Conservation (phyloP, 106 monocot genomes). For the Acorus gramineus region DNA sequence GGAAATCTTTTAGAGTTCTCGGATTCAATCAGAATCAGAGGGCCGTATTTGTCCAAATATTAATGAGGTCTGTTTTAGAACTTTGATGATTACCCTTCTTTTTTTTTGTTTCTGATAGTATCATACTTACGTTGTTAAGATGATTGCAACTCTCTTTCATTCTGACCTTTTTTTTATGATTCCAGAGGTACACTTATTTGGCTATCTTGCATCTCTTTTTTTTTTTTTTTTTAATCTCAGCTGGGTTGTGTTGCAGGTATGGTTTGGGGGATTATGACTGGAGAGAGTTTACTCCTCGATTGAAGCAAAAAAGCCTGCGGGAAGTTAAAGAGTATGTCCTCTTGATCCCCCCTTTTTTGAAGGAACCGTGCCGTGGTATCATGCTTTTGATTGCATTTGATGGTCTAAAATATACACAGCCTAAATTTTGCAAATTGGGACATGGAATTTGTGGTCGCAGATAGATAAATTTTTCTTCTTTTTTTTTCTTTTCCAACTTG, state of each 20-base stretch:
- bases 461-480: no score
- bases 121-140: no score
- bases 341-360: not conserved
- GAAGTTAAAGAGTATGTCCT: conserved; percentile 82
- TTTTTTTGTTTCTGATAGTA: no score
- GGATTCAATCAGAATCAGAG: conserved; percentile 94
- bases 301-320: conserved; percentile 71
- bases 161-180: not conserved
- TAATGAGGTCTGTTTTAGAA: conserved; percentile 66
- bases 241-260: conserved; percentile 41
- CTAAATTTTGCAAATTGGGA: no score
- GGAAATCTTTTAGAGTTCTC: conserved; percentile 71
- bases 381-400: not conserved
- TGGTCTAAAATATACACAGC: no score
- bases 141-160: not conserved
- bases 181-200: not conserved
- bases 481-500: no score
- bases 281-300: conserved; percentile 72
- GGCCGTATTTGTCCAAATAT: conserved; percentile 59
- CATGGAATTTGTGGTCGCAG: no score
- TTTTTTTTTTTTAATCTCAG: not conserved
- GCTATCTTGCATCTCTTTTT: not conserved
- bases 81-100: not conserved
- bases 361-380: no score
- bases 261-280: conserved; percentile 92